Conservation (phyloP, 345 rosid genomes). For the Linum usitatissimum region DNA sequence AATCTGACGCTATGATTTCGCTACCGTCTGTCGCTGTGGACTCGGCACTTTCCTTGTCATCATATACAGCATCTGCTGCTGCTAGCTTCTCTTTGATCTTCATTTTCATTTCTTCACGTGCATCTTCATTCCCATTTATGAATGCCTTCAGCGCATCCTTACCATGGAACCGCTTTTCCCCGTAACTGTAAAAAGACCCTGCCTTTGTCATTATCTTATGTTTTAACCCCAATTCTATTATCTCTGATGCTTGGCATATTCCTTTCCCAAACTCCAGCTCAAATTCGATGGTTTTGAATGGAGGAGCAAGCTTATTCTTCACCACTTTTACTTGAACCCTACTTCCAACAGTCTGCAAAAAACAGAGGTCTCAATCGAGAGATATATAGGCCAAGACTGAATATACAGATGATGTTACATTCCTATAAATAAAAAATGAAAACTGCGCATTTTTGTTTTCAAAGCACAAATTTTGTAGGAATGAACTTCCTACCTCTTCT, state of each 20-base stretch:
- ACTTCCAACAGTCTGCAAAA: conserved; percentile 60
- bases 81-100: conserved; percentile 58
- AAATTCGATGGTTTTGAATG: conserved; percentile 68
- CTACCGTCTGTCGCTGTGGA: conserved; percentile 17
- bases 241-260: conserved; percentile 58
- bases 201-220: conserved; percentile 54
- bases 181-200: conserved; percentile 36
- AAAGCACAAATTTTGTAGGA: background rate
- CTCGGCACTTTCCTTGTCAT: conserved; percentile 20
- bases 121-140: conserved; percentile 34
- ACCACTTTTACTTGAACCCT: conserved; percentile 72
- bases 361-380: background rate
- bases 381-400: too few relatives aligned
- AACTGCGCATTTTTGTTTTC: too few relatives aligned
- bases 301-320: conserved; percentile 95
- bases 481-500: conserved; percentile 52
- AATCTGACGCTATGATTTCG: conserved; percentile 33
- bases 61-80: conserved; percentile 7
- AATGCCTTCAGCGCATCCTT: conserved; percentile 65
- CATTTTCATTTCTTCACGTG: conserved; percentile 46
- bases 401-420: too few relatives aligned
- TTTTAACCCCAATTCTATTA: conserved; percentile 63
- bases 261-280: conserved; percentile 97
- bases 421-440: too few relatives aligned
- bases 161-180: conserved; percentile 52